Evolutionary conservation across 306 rosid species (phyloP).

Genomic region (Cucurbita pepo): DNA sequence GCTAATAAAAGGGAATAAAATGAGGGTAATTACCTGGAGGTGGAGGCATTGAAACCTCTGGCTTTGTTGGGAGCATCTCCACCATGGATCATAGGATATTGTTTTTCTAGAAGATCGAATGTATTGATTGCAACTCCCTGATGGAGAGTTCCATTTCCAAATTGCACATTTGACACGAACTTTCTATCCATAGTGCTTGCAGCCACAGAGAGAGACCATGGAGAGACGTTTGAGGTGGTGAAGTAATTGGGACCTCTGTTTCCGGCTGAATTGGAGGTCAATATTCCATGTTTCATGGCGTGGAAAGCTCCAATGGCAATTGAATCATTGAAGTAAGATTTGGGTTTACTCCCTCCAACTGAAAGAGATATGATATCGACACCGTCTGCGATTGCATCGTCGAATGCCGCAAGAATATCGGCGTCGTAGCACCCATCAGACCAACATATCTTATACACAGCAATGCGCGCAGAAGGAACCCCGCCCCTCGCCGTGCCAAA

Average conservation of each 20-base stretch:
- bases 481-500: conserved; percentile 25
- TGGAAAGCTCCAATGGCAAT: conserved; percentile 38
- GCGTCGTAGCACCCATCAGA: neutral
- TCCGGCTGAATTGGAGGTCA: conserved; percentile 25
- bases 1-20: no score
- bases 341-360: neutral
- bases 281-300: conserved; percentile 27
- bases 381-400: conserved; percentile 34
- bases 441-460: conserved; percentile 32
- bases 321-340: conserved; percentile 7
- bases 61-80: no score
- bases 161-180: no score
- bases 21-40: no score
- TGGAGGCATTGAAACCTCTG: no score
- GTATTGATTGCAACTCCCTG: no score
- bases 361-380: conserved; percentile 32
- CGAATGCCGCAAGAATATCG: conserved; percentile 17
- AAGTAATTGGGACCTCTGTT: conserved; percentile 9
- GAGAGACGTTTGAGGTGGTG: neutral
- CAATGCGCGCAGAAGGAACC: conserved; percentile 20
- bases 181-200: no score
- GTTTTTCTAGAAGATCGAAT: no score
- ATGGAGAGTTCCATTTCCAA: no score
- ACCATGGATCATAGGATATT: no score
- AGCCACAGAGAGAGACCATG: no score